These are phyloP conservation scores for Boletus eberwhitei DNA, from an alignment of 768 basidiomycete genomes.

Conservation along the genomic window DNA sequence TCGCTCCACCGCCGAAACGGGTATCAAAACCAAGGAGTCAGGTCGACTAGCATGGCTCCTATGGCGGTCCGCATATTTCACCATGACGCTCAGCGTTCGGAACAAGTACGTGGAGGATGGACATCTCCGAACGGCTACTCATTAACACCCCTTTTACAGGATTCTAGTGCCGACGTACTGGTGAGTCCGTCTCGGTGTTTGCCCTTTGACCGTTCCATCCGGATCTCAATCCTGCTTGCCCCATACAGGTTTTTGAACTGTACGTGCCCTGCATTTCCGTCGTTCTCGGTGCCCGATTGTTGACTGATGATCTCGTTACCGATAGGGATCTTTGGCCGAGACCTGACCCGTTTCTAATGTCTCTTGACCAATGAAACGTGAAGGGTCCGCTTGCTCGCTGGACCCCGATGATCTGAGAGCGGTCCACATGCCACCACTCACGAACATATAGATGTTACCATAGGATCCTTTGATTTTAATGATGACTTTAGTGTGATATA, in stretches of 20 bases:
- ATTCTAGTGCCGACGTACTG: conserved; percentile 68
- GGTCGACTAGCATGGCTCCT: conserved; percentile 74
- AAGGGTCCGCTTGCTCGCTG: background rate
- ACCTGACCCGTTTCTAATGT: conserved; percentile 62
- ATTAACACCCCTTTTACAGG: conserved; percentile 30
- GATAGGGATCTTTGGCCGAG: conserved; percentile 72
- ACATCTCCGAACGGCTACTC: conserved; percentile 8
- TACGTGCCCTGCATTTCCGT: conserved; percentile 28
- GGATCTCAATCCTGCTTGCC: conserved; percentile 12
- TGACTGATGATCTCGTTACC: conserved; percentile 7
- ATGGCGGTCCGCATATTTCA: conserved; percentile 81
- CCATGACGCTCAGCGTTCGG: conserved; percentile 66
- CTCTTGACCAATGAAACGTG: background rate
- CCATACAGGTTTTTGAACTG: conserved; percentile 64
- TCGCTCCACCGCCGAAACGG: conserved; percentile 47
- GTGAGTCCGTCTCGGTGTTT: conserved; percentile 34
- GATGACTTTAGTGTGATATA: conserved; percentile 4
- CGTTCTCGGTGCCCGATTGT: conserved; percentile 10
- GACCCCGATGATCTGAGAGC: background rate
- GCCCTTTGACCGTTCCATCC: conserved; percentile 3
- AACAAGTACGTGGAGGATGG: conserved; percentile 52
- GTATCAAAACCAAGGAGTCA: conserved; percentile 56
- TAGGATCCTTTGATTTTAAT: conserved; percentile 8
- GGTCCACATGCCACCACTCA: background rate
- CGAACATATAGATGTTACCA: conserved; percentile 12